phyloP scores from a whole-genome alignment of 345 rosid species.

The Camelina laxa region DNA sequence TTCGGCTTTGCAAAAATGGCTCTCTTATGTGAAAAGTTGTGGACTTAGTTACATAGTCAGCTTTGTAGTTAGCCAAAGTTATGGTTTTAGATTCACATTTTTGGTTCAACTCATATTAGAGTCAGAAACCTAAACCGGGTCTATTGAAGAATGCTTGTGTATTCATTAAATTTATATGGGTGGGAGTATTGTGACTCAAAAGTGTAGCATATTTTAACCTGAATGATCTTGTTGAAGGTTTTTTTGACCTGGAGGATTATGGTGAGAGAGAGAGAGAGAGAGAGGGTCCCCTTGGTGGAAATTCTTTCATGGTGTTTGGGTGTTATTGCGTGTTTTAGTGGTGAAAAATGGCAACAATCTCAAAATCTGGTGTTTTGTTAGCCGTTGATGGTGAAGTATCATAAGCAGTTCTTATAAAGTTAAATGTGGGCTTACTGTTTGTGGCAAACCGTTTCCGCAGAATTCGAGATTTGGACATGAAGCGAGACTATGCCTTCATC shows the following conservation, averaged over 20 bases:
- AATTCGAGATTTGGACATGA: constrained; percentile 94
- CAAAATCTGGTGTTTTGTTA: constrained; percentile 84
- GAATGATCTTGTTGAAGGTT: constrained; percentile 97
- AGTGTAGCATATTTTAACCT: constrained; percentile 60
- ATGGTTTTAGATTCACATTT: neutral
- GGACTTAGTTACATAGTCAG: neutral
- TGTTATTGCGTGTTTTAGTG: constrained; percentile 76
- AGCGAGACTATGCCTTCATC: constrained; percentile 94
- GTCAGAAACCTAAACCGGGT: neutral
- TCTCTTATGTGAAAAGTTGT: neutral
- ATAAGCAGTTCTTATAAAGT: constrained; percentile 63
- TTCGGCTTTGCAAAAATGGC: no score
- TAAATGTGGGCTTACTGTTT: constrained; percentile 90
- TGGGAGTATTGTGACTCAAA: constrained; percentile 30
- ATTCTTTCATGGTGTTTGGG: constrained; percentile 37
- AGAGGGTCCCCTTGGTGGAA: constrained; percentile 75
- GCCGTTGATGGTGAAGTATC: constrained; percentile 82
- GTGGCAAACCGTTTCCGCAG: constrained; percentile 90
- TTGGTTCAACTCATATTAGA: neutral
- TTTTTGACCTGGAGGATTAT: constrained; percentile 86
- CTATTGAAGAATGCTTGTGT: neutral
- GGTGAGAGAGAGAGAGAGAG: constrained; percentile 71
- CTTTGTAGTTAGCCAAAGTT: neutral
- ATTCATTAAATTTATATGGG: constrained; percentile 26
- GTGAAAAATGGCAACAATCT: constrained; percentile 77